A percentile compares a stretch with the other conserved stretches of the same genome.
Conservation (phyloP, 1,284 basidiomycete species). For the Leccinum pachyderme region DNA sequence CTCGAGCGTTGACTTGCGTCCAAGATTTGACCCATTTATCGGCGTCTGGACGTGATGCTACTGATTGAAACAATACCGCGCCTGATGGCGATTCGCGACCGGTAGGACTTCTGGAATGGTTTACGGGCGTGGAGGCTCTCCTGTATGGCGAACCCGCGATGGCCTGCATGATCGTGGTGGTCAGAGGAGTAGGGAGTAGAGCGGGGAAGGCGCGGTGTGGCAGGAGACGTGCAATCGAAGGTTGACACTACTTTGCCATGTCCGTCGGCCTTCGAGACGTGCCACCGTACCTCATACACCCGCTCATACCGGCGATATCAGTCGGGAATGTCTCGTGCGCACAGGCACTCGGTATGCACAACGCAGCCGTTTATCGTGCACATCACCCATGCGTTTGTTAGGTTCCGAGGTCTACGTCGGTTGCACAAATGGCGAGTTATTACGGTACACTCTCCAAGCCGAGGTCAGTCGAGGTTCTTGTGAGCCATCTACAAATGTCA, state of each 20-base stretch:
- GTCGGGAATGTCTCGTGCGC: constrained; percentile 36
- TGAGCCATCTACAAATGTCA: not conserved
- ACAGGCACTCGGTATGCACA: constrained; percentile 49
- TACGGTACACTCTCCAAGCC: constrained; percentile 63
- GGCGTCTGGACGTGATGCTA: constrained; percentile 38
- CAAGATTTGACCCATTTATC: constrained; percentile 60
- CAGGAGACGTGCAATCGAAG: constrained; percentile 5
- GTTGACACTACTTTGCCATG: constrained; percentile 23
- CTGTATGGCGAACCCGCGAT: constrained; percentile 13
- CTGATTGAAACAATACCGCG: constrained; percentile 11
- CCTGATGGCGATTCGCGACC: constrained; percentile 22
- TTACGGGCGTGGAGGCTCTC: constrained; percentile 20
- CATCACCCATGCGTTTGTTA: constrained; percentile 17
- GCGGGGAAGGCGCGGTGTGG: not conserved
- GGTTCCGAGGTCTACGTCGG: constrained; percentile 76
- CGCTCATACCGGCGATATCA: constrained; percentile 46
- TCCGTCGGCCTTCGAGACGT: constrained; percentile 37
- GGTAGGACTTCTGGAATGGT: constrained; percentile 13
- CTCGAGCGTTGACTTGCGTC: constrained; percentile 53
- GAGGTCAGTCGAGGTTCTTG: constrained; percentile 41
- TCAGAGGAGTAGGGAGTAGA: constrained; percentile 3
- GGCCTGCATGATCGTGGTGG: constrained; percentile 13
- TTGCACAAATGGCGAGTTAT: constrained; percentile 68
- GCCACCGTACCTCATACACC: constrained; percentile 59
- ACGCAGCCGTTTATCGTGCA: constrained; percentile 15